phyloP scores from a whole-genome alignment of 148 eudicot species.

The Silene latifolia region DNA sequence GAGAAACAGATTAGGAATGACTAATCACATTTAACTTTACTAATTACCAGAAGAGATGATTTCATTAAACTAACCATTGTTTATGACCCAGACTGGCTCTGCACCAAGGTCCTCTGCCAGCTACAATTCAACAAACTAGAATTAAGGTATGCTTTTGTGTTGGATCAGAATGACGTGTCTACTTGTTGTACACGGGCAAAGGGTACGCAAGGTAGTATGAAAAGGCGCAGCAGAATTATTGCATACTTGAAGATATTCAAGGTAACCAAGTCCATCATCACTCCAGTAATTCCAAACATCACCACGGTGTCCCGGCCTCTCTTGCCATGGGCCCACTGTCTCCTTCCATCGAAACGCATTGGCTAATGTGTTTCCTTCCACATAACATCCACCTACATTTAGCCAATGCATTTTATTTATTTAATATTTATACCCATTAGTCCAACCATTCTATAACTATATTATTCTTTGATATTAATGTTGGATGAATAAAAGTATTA shows the following conservation, averaged over 20 bases:
- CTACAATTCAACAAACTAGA: conserved; percentile 30
- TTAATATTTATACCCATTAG: no score
- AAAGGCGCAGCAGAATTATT: neutral
- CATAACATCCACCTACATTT: conserved; percentile 65
- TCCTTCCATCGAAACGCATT: conserved; percentile 83
- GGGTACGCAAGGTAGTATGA: neutral
- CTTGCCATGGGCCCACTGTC: conserved; percentile 79
- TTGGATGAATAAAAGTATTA: neutral
- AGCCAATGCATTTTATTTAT: no score
- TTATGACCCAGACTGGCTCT: conserved; percentile 78
- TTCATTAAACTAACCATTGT: conserved; percentile 48
- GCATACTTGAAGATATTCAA: conserved; percentile 60
- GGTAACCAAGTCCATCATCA: conserved; percentile 70
- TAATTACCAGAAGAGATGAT: neutral
- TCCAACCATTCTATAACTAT: neutral
- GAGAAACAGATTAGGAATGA: neutral
- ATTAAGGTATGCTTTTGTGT: neutral
- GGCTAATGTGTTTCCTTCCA: conserved; percentile 56
- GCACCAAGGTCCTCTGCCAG: conserved; percentile 87
- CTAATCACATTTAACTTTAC: no score
- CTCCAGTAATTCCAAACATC: conserved; percentile 79
- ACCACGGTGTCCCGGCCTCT: conserved; percentile 70
- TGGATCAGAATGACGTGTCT: no score
- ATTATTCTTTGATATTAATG: no score
- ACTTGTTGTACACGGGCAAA: no score